These are phyloP conservation scores for Emiliania huxleyi DNA, from an alignment of 78 protist genomes.

Conservation along the genomic window DNA sequence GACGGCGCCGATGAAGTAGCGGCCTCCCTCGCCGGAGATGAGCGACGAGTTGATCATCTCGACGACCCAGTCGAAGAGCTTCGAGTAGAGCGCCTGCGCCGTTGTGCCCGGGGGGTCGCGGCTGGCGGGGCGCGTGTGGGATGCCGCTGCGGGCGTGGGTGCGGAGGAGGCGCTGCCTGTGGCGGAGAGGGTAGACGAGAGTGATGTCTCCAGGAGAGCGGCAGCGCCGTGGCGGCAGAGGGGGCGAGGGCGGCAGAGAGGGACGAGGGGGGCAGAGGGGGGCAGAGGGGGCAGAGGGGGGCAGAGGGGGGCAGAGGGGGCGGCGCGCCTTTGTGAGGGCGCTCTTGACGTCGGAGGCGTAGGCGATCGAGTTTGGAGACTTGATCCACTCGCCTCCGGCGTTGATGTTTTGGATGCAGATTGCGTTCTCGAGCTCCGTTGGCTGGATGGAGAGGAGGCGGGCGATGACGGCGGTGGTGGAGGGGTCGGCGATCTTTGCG, in stretches of 20 bases:
- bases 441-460: constrained; percentile 44
- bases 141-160: no score
- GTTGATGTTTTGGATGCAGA: constrained; percentile 32
- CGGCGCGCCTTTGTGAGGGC: constrained; percentile 48
- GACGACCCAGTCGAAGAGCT: constrained; percentile 87
- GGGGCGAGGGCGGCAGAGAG: neutral
- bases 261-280: no score
- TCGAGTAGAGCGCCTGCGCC: constrained; percentile 83
- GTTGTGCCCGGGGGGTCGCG: no score
- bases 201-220: neutral
- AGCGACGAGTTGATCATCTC: constrained; percentile 69
- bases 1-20: constrained; percentile 71
- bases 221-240: no score
- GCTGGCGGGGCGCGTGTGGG: no score
- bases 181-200: no score
- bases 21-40: neutral
- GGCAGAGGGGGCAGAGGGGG: no score
- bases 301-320: no score
- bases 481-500: neutral
- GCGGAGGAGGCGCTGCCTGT: no score
- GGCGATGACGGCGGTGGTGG: constrained; percentile 43
- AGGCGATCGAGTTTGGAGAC: constrained; percentile 50
- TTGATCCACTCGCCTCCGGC: constrained; percentile 48
- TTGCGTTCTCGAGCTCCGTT: neutral
- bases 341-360: constrained; percentile 72